Base-by-base conservation (phyloP, 2,329 filamentous ascomycete species). In the Sporothrix inflata region DNA sequence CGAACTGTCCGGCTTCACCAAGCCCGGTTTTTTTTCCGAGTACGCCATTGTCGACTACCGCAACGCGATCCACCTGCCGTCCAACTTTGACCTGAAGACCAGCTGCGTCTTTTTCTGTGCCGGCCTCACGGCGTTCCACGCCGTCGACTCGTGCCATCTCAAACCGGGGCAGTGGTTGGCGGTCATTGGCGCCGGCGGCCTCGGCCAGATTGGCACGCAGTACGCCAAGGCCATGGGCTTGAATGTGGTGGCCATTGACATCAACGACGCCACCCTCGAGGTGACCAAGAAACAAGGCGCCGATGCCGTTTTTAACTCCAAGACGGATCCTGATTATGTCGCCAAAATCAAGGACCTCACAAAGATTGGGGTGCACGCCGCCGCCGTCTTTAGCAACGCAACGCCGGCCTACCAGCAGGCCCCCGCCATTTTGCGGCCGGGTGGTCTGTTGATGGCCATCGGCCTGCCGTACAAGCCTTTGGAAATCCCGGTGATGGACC, bases 31-130 rank as follows among this genome's bases (percentile, higher is more conserved):
- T 75, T 86, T 86, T 73, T 79, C 81, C 27, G 83, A 86, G 76
- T 86, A 86, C 75, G 81, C 81, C 1, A 76, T 83, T 0, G 81
- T 84, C 6, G 83, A 85, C 74, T 82, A 81, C 76, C 82, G 81
- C 74, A 84, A 83, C 76, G 81, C 81, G 0, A 78, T 83, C 8
- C 77, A 80, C 57, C 77, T 85, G 3, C 82, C 83, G 16, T 75
- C 81, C 38, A 74, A 69, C 6, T 75, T 74, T 66, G 78, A 82
- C 53, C 76, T 82, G 51, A 77, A 78, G 51, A 78, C 74, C 16
- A 77, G 79, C 3, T 80, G 83, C 47, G 81, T 84, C 30, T 74
- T 86, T 4, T 85, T 86, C 75, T 86, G 85, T 73, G 84, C 85
- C 0, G 85, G 85, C 1, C 81, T 86, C 53, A 86, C 85, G 0